Evolutionary conservation across 768 basidiomycete genomes (phyloP).

Genomic region (Hydnum rufescens): DNA sequence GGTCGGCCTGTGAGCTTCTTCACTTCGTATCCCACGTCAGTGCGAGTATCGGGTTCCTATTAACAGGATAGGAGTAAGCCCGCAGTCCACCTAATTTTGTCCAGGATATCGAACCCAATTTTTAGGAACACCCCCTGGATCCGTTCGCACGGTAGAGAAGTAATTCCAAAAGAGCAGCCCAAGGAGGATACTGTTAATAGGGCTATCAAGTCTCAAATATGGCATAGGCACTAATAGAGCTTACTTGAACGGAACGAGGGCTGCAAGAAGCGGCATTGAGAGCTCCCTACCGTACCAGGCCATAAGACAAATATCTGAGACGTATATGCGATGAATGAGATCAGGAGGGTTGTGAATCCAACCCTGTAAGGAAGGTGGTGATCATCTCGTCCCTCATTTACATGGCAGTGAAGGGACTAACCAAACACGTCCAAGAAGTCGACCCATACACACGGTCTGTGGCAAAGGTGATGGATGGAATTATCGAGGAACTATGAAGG

Average conservation of each 20-base stretch:
- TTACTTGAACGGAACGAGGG: slow-evolving; percentile 87
- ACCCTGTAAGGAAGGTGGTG: slow-evolving; percentile 21
- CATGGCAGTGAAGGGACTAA: neutral
- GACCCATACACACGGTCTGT: no score
- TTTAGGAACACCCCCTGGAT: slow-evolving; percentile 68
- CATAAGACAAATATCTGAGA: slow-evolving; percentile 77
- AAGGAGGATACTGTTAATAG: slow-evolving; percentile 39
- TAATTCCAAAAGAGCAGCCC: slow-evolving; percentile 77
- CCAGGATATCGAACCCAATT: slow-evolving; percentile 38
- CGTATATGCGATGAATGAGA: slow-evolving; percentile 74
- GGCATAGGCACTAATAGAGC: slow-evolving; percentile 16
- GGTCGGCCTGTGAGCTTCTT: slow-evolving; percentile 73
- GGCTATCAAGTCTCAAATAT: slow-evolving; percentile 4
- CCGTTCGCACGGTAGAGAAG: slow-evolving; percentile 55
- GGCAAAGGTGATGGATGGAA: no score
- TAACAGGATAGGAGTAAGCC: slow-evolving; percentile 3
- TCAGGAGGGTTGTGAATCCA: slow-evolving; percentile 46
- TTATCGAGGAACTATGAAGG: no score
- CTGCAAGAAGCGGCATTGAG: slow-evolving; percentile 49
- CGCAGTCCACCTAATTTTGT: neutral
- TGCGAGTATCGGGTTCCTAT: slow-evolving; percentile 55
- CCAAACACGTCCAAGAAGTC: slow-evolving; percentile 36
- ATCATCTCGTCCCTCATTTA: neutral
- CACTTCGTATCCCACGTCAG: slow-evolving; percentile 62
- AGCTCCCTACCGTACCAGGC: slow-evolving; percentile 80